phyloP scores from a whole-genome alignment of 495 filamentous ascomycete genomes.

The Hypoxylon subgilvum region DNA sequence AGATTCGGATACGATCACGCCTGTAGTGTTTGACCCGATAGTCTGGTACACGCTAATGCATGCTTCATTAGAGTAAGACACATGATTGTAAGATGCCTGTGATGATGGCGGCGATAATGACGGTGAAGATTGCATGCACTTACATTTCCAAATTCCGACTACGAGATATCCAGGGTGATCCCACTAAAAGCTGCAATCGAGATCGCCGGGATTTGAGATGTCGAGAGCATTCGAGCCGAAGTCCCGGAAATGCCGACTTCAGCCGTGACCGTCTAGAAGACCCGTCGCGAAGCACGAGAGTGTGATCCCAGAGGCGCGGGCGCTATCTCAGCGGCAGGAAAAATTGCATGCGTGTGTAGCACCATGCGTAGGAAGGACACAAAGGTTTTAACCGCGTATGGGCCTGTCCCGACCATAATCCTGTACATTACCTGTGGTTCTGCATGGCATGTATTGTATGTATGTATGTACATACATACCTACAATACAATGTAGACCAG shows the following conservation, averaged over 20 bases:
- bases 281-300: conserved; percentile 23
- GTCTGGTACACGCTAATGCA: conserved; percentile 50
- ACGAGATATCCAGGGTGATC: conserved; percentile 35
- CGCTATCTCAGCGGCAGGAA: conserved; percentile 39
- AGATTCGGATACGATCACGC: conserved; percentile 38
- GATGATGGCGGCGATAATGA: conserved; percentile 19
- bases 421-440: no score
- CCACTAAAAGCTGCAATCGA: conserved; percentile 14
- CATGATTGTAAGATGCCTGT: conserved; percentile 34
- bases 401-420: conserved; percentile 36
- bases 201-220: conserved; percentile 11
- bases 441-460: no score
- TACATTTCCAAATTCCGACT: conserved; percentile 9
- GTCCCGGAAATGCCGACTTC: conserved; percentile 30
- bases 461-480: no score
- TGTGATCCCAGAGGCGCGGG: conserved; percentile 39
- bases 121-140: conserved; percentile 7
- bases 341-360: conserved; percentile 43
- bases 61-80: conserved; percentile 45
- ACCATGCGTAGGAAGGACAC: conserved; percentile 27
- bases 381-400: conserved; percentile 36
- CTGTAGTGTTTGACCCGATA: conserved; percentile 45
- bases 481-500: conserved; percentile 33
- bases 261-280: conserved; percentile 27
- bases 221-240: conserved; percentile 19